Conservation (phyloP, 495 filamentous ascomycete species). For the Daldinia concentrica region DNA sequence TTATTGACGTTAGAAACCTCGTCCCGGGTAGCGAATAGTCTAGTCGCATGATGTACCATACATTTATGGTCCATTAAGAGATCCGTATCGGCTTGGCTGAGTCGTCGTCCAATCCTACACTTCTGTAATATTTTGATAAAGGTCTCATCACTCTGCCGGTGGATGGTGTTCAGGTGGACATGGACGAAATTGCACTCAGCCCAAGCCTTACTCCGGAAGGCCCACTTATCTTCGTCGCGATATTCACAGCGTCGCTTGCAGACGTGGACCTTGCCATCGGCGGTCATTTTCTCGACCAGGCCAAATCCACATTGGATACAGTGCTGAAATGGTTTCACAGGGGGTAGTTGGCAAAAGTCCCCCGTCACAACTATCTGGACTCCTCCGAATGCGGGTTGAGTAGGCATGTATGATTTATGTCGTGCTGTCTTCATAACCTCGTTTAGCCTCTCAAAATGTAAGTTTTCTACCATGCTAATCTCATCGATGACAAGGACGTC, state of each 20-base stretch:
- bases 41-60: conserved; percentile 54
- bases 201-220: conserved; percentile 54
- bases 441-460: conserved; percentile 64
- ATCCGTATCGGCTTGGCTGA: conserved; percentile 50
- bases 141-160: conserved; percentile 60
- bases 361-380: conserved; percentile 94
- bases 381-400: conserved; percentile 83
- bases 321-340: conserved; percentile 84
- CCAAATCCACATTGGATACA: conserved; percentile 76
- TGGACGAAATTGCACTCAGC: conserved; percentile 48
- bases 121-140: conserved; percentile 64
- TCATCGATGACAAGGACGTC: conserved; percentile 59
- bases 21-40: conserved; percentile 54
- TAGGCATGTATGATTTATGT: conserved; percentile 51
- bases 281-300: conserved; percentile 74
- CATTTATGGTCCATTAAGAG: conserved; percentile 58
- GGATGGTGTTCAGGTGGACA: conserved; percentile 57
- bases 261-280: conserved; percentile 73
- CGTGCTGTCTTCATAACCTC: conserved; percentile 56
- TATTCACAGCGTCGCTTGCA: conserved; percentile 47
- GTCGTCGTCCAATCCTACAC: conserved; percentile 54
- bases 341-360: conserved; percentile 95
- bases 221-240: conserved; percentile 51
- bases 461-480: conserved; percentile 64
- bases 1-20: conserved; percentile 55